phyloP scores from a whole-genome alignment of 371 early-diverging fungal genomes.

The Mortierella polycephala region DNA sequence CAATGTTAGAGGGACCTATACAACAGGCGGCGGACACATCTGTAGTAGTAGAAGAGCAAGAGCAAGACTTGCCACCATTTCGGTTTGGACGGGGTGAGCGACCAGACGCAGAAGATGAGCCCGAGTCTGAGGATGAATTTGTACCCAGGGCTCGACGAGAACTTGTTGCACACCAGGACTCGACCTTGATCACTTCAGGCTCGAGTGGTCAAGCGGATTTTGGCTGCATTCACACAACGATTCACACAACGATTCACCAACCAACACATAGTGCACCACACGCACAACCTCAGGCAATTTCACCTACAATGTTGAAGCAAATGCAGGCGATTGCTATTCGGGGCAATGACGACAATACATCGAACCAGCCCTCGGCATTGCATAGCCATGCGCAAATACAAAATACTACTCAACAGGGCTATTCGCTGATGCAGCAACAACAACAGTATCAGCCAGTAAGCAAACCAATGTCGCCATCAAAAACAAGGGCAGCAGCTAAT shows the following conservation, averaged over 20 bases:
- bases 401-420: not conserved
- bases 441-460: constrained; percentile 2
- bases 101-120: constrained; percentile 51
- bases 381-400: too few species aligned
- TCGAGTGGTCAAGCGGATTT: not conserved
- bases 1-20: constrained; percentile 23
- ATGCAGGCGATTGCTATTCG: constrained; percentile 15
- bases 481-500: constrained; percentile 2
- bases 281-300: not conserved
- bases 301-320: constrained; percentile 21
- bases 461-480: constrained; percentile 14
- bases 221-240: not conserved
- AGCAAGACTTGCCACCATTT: constrained; percentile 36
- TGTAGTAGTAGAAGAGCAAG: constrained; percentile 1
- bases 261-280: not conserved
- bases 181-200: not conserved
- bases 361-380: too few species aligned
- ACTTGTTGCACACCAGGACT: constrained; percentile 16
- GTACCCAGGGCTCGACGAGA: constrained; percentile 20
- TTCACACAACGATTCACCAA: not conserved
- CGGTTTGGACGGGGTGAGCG: constrained; percentile 52
- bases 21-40: constrained; percentile 1
- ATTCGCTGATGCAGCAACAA: not conserved
- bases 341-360: not conserved
- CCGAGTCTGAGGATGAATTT: constrained; percentile 51